phyloP scores from a whole-genome alignment of 2,329 filamentous ascomycete species.

The Chalara sp. region DNA sequence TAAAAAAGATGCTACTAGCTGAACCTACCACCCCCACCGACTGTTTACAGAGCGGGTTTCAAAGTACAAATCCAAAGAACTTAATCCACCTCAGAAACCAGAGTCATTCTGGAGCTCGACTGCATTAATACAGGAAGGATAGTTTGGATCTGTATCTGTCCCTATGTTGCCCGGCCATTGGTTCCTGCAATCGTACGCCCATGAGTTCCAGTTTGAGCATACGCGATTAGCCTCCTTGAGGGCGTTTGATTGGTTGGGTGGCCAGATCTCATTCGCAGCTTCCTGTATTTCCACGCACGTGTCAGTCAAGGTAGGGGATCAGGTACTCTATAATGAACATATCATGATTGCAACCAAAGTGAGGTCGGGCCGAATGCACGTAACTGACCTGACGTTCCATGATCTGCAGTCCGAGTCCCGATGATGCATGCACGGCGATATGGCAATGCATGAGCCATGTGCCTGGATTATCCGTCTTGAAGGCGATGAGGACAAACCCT shows the following conservation, averaged over 20 bases:
- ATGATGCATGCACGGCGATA: background rate
- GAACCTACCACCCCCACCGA: no score
- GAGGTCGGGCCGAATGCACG: background rate
- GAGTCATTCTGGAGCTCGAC: background rate
- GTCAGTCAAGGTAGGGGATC: background rate
- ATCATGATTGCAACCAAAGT: background rate
- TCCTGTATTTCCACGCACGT: background rate
- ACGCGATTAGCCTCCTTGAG: background rate
- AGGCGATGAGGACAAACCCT: background rate
- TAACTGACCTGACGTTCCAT: background rate
- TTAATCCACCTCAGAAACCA: no score
- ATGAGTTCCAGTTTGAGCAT: background rate
- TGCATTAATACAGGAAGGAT: background rate
- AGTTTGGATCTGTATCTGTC: background rate
- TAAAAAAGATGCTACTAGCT: no score
- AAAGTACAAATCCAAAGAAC: no score
- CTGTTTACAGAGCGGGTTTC: no score
- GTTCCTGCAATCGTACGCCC: background rate
- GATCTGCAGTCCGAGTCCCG: background rate
- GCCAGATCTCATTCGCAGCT: background rate
- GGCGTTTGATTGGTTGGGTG: background rate
- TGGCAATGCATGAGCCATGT: background rate
- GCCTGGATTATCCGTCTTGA: background rate
- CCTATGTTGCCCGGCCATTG: background rate
- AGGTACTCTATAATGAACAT: no score